Percentiles rank a stretch among this genome's conserved stretches.
Conservation (phyloP, 2,329 filamentous ascomycete species). For the Apiospora aurea region DNA sequence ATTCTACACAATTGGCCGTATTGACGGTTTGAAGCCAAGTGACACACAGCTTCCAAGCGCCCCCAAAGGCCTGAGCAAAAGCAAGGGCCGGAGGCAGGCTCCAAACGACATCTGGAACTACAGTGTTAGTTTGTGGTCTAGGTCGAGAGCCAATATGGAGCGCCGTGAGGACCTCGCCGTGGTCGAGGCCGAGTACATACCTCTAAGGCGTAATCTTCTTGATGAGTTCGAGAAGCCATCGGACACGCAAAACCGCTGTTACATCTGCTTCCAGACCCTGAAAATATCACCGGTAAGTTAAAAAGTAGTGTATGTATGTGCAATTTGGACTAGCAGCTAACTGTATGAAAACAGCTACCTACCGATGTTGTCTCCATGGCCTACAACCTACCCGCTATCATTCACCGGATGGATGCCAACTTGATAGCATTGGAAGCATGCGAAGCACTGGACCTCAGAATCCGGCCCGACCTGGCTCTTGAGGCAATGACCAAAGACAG, state of each 20-base stretch:
- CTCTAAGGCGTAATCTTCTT: constrained; percentile 83
- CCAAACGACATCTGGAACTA: constrained; percentile 78
- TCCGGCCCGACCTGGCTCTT: constrained; percentile 75
- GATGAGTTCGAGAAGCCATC: constrained; percentile 68
- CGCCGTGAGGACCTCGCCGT: constrained; percentile 82
- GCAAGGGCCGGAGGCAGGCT: constrained; percentile 46
- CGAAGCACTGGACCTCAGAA: constrained; percentile 65
- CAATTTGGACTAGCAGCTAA: constrained; percentile 28
- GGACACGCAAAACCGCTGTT: constrained; percentile 60
- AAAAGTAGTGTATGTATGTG: not conserved
- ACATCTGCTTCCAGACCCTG: constrained; percentile 79
- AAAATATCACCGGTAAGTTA: constrained; percentile 74
- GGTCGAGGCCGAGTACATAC: constrained; percentile 74
- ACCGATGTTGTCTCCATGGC: constrained; percentile 74
- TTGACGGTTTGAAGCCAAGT: constrained; percentile 64
- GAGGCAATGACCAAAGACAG: constrained; percentile 94
- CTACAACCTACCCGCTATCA: constrained; percentile 81
- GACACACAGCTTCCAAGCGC: constrained; percentile 69
- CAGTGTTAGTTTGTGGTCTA: constrained; percentile 77
- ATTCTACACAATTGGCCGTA: constrained; percentile 60
- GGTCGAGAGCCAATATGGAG: constrained; percentile 56
- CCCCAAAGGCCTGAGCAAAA: constrained; percentile 54
- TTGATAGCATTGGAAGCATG: constrained; percentile 83
- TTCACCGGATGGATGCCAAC: constrained; percentile 82
- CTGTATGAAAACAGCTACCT: constrained; percentile 61